Evolutionary conservation across 1,284 basidiomycete species (phyloP).

Genomic region (Phellopilus nigrolimitatus): DNA sequence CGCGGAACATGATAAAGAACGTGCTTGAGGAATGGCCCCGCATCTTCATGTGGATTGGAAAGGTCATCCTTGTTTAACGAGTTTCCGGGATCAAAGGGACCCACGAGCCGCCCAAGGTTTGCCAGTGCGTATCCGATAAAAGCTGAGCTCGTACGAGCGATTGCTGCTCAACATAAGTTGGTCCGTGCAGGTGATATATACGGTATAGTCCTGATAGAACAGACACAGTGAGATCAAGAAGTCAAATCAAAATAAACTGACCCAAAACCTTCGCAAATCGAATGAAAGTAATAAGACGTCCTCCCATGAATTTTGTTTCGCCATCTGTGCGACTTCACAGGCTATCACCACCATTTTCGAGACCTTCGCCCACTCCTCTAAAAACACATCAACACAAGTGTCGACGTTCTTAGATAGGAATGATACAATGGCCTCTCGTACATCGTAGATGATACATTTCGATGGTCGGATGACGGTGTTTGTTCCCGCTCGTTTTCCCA

Average conservation of each 20-base stretch:
- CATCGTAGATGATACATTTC: conserved; percentile 83
- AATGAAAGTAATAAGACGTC: conserved; percentile 80
- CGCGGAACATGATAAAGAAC: conserved; percentile 55
- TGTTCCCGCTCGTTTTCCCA: conserved; percentile 61
- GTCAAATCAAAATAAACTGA: not conserved
- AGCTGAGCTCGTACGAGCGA: conserved; percentile 67
- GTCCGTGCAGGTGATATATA: conserved; percentile 70
- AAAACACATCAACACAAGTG: conserved; percentile 82
- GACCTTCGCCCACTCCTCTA: conserved; percentile 87
- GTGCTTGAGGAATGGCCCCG: conserved; percentile 62
- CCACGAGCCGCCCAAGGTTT: conserved; percentile 23
- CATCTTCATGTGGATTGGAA: conserved; percentile 68
- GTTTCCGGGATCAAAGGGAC: conserved; percentile 25
- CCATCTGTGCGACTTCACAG: conserved; percentile 82
- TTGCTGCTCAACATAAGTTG: conserved; percentile 54
- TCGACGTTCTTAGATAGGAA: conserved; percentile 84
- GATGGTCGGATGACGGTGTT: conserved; percentile 69
- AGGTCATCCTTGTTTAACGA: conserved; percentile 25
- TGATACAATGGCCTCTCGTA: conserved; percentile 76
- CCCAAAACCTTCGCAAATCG: conserved; percentile 68
- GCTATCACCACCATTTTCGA: conserved; percentile 91
- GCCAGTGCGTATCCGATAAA: conserved; percentile 52
- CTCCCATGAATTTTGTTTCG: conserved; percentile 60
- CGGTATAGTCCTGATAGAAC: conserved; percentile 54
- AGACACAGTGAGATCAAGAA: conserved; percentile 1